Base-by-base conservation (phyloP, 2,329 filamentous ascomycete species). In the Didymosphaeria variabile region DNA sequence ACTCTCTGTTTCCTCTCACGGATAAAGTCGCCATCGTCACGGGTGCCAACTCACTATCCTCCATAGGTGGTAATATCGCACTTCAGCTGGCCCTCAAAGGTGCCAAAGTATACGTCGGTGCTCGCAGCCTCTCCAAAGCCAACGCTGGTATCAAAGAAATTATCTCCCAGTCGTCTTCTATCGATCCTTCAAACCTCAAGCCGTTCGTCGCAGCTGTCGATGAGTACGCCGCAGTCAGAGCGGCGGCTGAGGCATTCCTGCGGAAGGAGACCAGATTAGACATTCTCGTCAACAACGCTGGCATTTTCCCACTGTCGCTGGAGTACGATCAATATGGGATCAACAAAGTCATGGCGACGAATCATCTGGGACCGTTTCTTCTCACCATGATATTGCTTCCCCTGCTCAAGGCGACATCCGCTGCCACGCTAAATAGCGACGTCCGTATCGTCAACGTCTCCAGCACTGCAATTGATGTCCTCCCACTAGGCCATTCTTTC, bases 401-500 rank as follows among this genome's bases (percentile, higher is more conserved):
- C 0, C 55, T 76, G 6, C 66, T 81, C 1, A 50, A 53, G 2
- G 60, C 67, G 13, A 75, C 78, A 1, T 75, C 79, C 73, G 1
- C 32, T 60, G 32, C 53, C 67, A 13, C n/a, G 8, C 62, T 62
- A 0, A 62, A 65, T 6, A 62, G 69, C 5, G 79, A 81, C 56
- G 81, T 82, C 8, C 78, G 82, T 17, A 74, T 83, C 55, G 67
- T 83, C 47, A 74, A 73, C 47, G 59, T 81, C 5, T 49, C 51
- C 5, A 73, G 70, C 19, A 57, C 19, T 13, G 44, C 57, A 13
- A 59, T 64, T 45, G 19, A 40, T 19, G 23, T 50, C 13, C 46
- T 58, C 9, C 60, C 60, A 19, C n/a, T 19, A 7, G 34, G 10
- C 7, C 26, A 50, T 7, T 40, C 34, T 3, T 58, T 55, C 31